phyloP scores from a whole-genome alignment of 2,329 filamentous ascomycete species.

The Elsinoe australis region DNA sequence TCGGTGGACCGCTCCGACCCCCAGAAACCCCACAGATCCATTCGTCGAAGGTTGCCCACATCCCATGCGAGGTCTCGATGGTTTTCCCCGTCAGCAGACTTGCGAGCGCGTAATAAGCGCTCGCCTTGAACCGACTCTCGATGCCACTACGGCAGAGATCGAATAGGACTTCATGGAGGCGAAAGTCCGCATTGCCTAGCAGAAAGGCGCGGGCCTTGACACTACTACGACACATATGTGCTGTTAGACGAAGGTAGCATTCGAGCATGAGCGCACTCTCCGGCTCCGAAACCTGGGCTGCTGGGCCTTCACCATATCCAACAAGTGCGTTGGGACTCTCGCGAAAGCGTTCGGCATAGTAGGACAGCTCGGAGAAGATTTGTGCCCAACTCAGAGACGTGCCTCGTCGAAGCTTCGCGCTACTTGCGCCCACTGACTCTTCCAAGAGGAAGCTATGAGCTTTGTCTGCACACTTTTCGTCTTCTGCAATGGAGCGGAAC shows the following conservation, averaged over 20 bases:
- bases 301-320: slow-evolving; percentile 29
- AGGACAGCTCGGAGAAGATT: slow-evolving; percentile 82
- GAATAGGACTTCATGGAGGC: slow-evolving; percentile 66
- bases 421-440: slow-evolving; percentile 57
- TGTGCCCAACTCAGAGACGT: slow-evolving; percentile 87
- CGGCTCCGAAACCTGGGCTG: slow-evolving; percentile 62
- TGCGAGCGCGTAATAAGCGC: slow-evolving; percentile 70
- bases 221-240: slow-evolving; percentile 72
- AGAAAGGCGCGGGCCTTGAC: slow-evolving; percentile 65
- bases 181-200: slow-evolving; percentile 58
- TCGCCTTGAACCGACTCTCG: slow-evolving; percentile 69
- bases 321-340: slow-evolving; percentile 55
- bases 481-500: slow-evolving; percentile 78
- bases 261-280: slow-evolving; percentile 96
- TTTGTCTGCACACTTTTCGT: slow-evolving; percentile 70
- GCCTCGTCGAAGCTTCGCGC: slow-evolving; percentile 70
- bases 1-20: slow-evolving; percentile 8
- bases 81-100: slow-evolving; percentile 70
- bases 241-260: slow-evolving; percentile 81
- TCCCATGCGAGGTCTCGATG: slow-evolving; percentile 55
- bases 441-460: slow-evolving; percentile 87
- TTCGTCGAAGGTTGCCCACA: slow-evolving; percentile 75
- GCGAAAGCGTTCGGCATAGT: slow-evolving; percentile 71
- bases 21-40: slow-evolving; percentile 57
- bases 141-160: slow-evolving; percentile 71